phyloP scores from a whole-genome alignment of 1,284 basidiomycete species.

The Pyrrhoderma lamaoense region DNA sequence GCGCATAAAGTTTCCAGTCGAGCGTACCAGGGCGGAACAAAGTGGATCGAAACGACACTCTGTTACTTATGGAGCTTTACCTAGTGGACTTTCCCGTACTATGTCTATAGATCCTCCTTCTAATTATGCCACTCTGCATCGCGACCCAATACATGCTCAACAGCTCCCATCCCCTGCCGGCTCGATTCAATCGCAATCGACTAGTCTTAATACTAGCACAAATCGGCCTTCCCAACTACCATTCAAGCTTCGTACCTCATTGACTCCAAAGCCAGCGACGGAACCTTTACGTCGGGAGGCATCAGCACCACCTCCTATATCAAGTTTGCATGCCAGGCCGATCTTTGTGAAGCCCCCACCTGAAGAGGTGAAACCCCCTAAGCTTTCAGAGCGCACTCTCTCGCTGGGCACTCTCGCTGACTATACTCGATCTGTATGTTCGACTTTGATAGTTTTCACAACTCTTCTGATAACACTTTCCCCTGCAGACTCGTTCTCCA shows the following conservation, averaged over 20 bases:
- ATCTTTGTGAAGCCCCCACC: constrained; percentile 60
- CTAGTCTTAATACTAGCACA: constrained; percentile 27
- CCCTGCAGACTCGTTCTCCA: constrained; percentile 37
- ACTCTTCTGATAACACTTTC: constrained; percentile 9
- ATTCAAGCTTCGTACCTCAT: constrained; percentile 56
- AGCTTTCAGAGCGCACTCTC: constrained; percentile 20
- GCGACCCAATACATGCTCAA: constrained; percentile 32
- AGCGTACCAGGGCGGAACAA: constrained; percentile 7
- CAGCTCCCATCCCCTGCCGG: constrained; percentile 27
- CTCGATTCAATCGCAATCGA: constrained; percentile 27
- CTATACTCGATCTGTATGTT: constrained; percentile 41
- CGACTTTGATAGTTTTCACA: background rate
- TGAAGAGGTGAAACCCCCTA: constrained; percentile 24
- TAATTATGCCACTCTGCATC: constrained; percentile 29
- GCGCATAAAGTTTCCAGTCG: constrained; percentile 22
- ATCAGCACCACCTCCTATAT: constrained; percentile 64
- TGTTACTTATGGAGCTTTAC: background rate
- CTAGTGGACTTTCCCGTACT: constrained; percentile 37
- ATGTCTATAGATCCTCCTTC: constrained; percentile 58
- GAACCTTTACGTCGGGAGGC: constrained; percentile 31
- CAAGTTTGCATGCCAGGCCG: constrained; percentile 51
- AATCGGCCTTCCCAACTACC: constrained; percentile 37
- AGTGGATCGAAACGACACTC: background rate
- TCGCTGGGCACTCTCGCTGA: constrained; percentile 61
- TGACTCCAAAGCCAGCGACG: constrained; percentile 57